These are phyloP conservation scores for Astragalus glycyphyllos DNA, from an alignment of 306 rosid genomes.

Conservation along the genomic window DNA sequence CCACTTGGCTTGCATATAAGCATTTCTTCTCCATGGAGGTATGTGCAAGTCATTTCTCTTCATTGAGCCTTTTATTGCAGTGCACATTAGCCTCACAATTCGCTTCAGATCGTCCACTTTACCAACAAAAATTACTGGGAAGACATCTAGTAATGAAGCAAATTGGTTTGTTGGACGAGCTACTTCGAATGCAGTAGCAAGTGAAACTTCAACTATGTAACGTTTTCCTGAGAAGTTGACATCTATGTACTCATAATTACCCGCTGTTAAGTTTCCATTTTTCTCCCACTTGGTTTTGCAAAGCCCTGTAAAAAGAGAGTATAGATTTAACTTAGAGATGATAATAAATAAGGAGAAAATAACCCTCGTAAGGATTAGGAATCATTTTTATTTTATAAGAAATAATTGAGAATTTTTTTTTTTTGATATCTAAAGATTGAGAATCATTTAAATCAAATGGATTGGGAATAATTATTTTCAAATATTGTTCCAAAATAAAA, in stretches of 20 bases:
- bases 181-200: constrained; percentile 64
- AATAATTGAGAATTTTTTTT: no score
- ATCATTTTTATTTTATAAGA: no score
- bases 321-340: neutral
- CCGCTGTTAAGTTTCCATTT: constrained; percentile 59
- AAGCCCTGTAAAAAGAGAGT: constrained; percentile 57
- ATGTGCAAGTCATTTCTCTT: constrained; percentile 52
- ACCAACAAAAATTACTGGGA: constrained; percentile 70
- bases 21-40: constrained; percentile 89
- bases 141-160: constrained; percentile 52
- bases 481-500: no score
- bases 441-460: no score
- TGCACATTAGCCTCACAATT: constrained; percentile 67
- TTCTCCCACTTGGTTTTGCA: constrained; percentile 88
- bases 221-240: constrained; percentile 56
- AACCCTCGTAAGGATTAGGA: no score
- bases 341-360: neutral
- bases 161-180: constrained; percentile 77
- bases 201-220: constrained; percentile 64
- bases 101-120: constrained; percentile 61
- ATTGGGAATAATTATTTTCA: no score
- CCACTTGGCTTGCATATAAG: constrained; percentile 85
- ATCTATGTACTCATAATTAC: constrained; percentile 76
- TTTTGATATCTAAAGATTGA: no score
- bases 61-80: constrained; percentile 71